A percentile compares a stretch with the other conserved stretches of the same genome.
Conservation (phyloP, 495 filamentous ascomycete genomes). For the Penicillium lagena region DNA sequence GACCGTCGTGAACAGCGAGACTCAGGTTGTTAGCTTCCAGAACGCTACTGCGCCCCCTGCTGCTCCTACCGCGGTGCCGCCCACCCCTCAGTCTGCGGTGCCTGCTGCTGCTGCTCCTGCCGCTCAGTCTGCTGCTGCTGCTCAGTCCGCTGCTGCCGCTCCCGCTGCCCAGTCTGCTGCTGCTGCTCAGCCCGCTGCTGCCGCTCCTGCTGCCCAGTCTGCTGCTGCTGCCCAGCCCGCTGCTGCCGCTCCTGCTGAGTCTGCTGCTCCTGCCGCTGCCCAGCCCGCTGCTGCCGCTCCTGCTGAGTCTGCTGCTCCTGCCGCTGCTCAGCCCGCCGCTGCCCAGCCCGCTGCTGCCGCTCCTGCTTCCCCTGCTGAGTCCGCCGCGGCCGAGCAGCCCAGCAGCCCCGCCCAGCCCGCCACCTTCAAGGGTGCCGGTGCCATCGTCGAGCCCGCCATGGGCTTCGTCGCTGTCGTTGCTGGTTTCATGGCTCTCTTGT, state of each 20-base stretch:
- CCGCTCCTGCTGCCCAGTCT: not conserved
- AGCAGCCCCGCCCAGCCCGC: not conserved
- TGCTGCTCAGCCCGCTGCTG: conserved; percentile 1
- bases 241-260: not conserved
- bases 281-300: conserved; percentile 3
- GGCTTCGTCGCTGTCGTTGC: conserved; percentile 33
- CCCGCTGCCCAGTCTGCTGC: conserved; percentile 1
- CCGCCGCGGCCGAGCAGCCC: not conserved
- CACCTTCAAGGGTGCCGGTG: conserved; percentile 29
- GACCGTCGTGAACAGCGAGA: conserved; percentile 20
- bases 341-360: conserved; percentile 3
- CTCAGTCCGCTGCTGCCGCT: not conserved
- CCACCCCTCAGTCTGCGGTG: not conserved
- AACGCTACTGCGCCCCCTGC: conserved; percentile 16
- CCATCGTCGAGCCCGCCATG: conserved; percentile 26
- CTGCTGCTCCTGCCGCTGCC: conserved; percentile 1
- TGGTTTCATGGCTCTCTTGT: conserved; percentile 35
- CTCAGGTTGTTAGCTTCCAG: conserved; percentile 19
- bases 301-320: not conserved
- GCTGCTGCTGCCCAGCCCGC: conserved; percentile 3
- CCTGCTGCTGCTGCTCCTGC: conserved; percentile 5
- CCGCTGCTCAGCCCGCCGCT: conserved; percentile 6
- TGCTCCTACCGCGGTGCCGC: conserved; percentile 4
- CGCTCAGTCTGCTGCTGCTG: not conserved
- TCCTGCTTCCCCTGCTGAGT: not conserved